These are phyloP conservation scores for Nepenthes alata DNA, from an alignment of 179 eudicot genomes.

Conservation along the genomic window DNA sequence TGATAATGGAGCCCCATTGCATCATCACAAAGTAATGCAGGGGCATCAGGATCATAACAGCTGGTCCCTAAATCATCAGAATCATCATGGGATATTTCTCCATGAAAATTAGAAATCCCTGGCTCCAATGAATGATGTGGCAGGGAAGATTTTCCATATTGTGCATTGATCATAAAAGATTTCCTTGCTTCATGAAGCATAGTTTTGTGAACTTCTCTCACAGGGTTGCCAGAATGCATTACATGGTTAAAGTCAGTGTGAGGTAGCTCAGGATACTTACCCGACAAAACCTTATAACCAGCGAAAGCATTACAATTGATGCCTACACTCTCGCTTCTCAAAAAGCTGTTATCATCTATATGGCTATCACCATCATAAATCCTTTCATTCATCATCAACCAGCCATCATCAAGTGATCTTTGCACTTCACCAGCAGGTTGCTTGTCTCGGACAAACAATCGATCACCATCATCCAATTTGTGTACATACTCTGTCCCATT, in stretches of 20 bases:
- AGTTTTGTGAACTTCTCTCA: background rate
- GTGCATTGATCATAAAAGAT: background rate
- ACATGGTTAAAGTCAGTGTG: background rate
- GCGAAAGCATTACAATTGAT: background rate
- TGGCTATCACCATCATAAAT: background rate
- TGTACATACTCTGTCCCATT: background rate
- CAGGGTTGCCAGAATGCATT: background rate
- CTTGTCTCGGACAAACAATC: background rate
- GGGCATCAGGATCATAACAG: constrained; percentile 1
- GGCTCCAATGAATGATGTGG: constrained; percentile 2
- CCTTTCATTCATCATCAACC: background rate
- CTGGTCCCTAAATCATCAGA: background rate
- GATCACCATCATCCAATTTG: background rate
- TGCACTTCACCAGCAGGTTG: background rate
- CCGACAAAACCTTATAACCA: background rate
- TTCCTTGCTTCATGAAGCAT: background rate
- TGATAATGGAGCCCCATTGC: background rate
- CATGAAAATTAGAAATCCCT: background rate
- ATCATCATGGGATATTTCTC: background rate
- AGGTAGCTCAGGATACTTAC: background rate
- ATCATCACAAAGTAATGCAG: background rate
- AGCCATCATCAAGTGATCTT: background rate
- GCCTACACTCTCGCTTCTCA: background rate
- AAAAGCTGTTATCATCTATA: background rate
- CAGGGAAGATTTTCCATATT: background rate